phyloP scores from a whole-genome alignment of 2,329 filamentous ascomycete species.

The Aspergillus flavus region DNA sequence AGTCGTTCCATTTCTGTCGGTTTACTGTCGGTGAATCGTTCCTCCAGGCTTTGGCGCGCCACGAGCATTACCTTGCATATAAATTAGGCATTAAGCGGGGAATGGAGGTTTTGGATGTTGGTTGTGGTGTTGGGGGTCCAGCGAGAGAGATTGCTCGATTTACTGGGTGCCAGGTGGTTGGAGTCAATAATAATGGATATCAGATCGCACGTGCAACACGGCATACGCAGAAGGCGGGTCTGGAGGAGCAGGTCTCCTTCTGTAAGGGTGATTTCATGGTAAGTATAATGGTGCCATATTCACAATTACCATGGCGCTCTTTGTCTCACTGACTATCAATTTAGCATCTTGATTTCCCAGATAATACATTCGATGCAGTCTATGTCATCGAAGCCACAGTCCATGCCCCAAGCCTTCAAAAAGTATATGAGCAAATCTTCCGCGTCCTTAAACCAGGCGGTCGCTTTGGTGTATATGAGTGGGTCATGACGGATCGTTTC shows the following conservation, averaged over 20 bases:
- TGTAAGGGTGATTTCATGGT: conserved; percentile 94
- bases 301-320: neutral
- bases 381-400: conserved; percentile 97
- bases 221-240: conserved; percentile 78
- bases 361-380: conserved; percentile 87
- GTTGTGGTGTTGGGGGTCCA: conserved; percentile 92
- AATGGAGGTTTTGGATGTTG: conserved; percentile 90
- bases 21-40: conserved; percentile 85
- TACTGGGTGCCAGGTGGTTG: conserved; percentile 81
- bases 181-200: conserved; percentile 98
- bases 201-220: conserved; percentile 87
- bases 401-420: conserved; percentile 84
- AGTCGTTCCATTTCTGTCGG: conserved; percentile 95
- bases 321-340: neutral
- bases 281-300: neutral
- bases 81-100: conserved; percentile 80
- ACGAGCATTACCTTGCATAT: conserved; percentile 95
- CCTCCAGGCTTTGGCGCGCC: conserved; percentile 84
- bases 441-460: conserved; percentile 95
- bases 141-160: conserved; percentile 95
- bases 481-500: conserved; percentile 95
- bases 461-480: conserved; percentile 94
- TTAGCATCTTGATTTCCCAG: conserved; percentile 85
- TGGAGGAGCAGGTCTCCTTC: conserved; percentile 76
- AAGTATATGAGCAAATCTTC: conserved; percentile 91